Evolutionary conservation across 139 green algal species (phyloP).

Genomic region (Chlorella sp.): DNA sequence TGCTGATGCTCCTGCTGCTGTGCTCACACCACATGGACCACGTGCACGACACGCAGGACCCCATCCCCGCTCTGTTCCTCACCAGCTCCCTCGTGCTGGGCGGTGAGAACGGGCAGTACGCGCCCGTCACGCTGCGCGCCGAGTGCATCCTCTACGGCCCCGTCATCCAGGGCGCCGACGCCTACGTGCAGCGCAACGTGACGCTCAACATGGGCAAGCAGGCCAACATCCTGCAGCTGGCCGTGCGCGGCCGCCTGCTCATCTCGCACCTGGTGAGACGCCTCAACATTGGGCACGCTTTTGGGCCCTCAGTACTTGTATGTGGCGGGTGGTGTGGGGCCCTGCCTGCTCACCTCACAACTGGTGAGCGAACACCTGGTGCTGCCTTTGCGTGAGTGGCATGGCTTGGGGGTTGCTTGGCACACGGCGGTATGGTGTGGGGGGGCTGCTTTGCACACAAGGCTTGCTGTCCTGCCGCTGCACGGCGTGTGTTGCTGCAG

Average conservation of each 20-base stretch:
- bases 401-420: neutral
- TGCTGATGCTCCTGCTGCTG: too few relatives aligned
- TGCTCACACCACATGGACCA: too few relatives aligned
- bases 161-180: neutral
- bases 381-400: neutral
- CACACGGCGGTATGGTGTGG: neutral
- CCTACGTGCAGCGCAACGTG: neutral
- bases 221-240: constrained; percentile 1
- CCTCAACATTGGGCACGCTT: too few relatives aligned
- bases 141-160: constrained; percentile 1
- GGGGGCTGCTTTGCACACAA: too few relatives aligned
- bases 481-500: neutral
- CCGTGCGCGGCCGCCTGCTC: neutral
- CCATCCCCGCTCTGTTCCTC: neutral
- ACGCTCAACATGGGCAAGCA: neutral
- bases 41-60: too few relatives aligned
- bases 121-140: neutral
- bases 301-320: too few relatives aligned
- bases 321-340: neutral
- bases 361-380: neutral
- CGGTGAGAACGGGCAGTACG: neutral
- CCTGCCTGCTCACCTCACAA: neutral
- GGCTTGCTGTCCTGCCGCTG: neutral
- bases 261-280: neutral
- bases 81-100: neutral